Evolutionary conservation across 2,329 filamentous ascomycete genomes (phyloP).

Genomic region (Colletotrichum euphorbiae): DNA sequence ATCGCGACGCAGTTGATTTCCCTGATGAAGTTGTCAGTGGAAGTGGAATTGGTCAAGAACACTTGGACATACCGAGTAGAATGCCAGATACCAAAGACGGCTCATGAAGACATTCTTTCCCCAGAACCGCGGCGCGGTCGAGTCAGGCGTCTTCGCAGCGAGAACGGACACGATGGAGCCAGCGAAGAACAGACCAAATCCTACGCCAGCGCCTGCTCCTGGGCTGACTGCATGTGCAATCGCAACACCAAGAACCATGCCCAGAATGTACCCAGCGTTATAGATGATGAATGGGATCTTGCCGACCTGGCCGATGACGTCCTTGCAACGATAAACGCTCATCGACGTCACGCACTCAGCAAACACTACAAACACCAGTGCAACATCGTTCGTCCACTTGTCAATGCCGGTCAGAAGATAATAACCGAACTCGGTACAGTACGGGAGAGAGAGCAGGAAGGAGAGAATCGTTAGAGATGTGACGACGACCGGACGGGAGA

Average conservation of each 20-base stretch:
- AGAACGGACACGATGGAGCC: constrained; percentile 53
- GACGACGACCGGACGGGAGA: constrained; percentile 60
- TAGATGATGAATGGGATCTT: constrained; percentile 56
- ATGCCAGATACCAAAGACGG: constrained; percentile 64
- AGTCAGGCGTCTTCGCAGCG: constrained; percentile 57
- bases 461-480: constrained; percentile 61
- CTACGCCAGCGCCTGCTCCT: constrained; percentile 60
- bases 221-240: constrained; percentile 60
- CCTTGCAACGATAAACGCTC: constrained; percentile 63
- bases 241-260: constrained; percentile 62
- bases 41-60: not conserved
- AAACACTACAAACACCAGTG: constrained; percentile 66
- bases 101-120: constrained; percentile 50
- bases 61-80: constrained; percentile 65
- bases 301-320: constrained; percentile 58
- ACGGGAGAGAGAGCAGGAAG: constrained; percentile 66
- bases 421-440: constrained; percentile 69
- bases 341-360: constrained; percentile 64
- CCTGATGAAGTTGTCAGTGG: constrained; percentile 48
- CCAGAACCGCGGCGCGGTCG: constrained; percentile 56
- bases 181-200: constrained; percentile 63
- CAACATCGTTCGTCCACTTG: constrained; percentile 66
- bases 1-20: constrained; percentile 66
- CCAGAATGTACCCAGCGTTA: constrained; percentile 65
- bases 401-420: constrained; percentile 67